Conservation (phyloP, 176 grass and related monocot species). For the Aegilops umbellulata region DNA sequence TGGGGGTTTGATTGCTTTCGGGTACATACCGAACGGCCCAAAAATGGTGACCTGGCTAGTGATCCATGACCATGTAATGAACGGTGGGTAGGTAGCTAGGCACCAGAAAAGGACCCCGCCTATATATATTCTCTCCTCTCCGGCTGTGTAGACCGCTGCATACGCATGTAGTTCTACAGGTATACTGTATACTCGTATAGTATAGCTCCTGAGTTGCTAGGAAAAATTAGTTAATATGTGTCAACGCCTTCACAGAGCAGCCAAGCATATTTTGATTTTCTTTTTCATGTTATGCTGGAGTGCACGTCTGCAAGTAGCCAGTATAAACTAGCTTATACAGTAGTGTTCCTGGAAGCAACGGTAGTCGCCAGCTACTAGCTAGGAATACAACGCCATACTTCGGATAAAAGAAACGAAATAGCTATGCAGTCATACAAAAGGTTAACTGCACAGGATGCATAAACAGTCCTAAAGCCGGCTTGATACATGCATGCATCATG, state of each 20-base stretch:
- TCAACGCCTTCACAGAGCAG: not conserved
- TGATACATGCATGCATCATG: not conserved
- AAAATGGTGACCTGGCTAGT: conserved; percentile 22
- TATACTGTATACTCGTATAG: not conserved
- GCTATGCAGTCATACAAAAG: not conserved
- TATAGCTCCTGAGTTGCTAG: not conserved
- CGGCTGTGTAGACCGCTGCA: not conserved
- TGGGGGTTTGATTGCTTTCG: not conserved
- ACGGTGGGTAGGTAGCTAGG: conserved; percentile 13
- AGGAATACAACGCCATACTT: not conserved
- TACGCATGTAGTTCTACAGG: not conserved
- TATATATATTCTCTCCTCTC: not conserved
- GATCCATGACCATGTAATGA: not conserved
- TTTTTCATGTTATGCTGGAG: not conserved
- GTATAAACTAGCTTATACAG: not conserved
- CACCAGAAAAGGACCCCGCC: conserved; percentile 34
- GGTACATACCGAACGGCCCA: not conserved
- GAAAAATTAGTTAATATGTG: not conserved
- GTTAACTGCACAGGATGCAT: not conserved
- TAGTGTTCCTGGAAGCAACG: not conserved
- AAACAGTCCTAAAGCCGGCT: not conserved
- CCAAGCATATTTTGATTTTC: too few species aligned
- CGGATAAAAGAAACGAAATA: conserved; percentile 1
- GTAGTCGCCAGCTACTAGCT: not conserved
- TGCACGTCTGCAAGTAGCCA: not conserved